phyloP scores from a whole-genome alignment of 306 rosid genomes.

The Pachyrhizus erosus region DNA sequence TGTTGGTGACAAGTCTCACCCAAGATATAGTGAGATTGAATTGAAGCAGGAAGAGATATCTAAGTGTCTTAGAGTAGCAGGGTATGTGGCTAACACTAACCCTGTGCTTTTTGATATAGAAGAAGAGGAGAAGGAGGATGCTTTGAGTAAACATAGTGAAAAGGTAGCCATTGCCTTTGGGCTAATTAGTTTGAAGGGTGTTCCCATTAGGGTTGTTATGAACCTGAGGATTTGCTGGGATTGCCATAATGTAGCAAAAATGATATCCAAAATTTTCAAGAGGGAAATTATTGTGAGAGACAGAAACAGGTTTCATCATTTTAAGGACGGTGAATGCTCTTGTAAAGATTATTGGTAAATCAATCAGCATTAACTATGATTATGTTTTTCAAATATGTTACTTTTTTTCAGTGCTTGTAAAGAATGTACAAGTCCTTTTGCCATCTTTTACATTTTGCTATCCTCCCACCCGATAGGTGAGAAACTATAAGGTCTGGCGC shows the following conservation, averaged over 20 bases:
- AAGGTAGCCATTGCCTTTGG: slow-evolving; percentile 67
- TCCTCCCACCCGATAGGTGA: not conserved
- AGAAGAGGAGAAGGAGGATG: slow-evolving; percentile 69
- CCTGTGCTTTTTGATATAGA: slow-evolving; percentile 67
- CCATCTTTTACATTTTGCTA: not conserved
- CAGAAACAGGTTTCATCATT: slow-evolving; percentile 60
- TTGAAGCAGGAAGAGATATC: slow-evolving; percentile 60
- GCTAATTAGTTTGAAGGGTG: slow-evolving; percentile 47
- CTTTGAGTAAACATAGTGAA: slow-evolving; percentile 55
- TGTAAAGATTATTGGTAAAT: slow-evolving; percentile 57
- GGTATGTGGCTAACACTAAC: slow-evolving; percentile 59
- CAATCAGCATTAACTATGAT: not conserved
- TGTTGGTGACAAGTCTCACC: slow-evolving; percentile 65
- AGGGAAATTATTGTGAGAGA: slow-evolving; percentile 60
- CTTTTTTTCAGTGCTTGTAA: not conserved
- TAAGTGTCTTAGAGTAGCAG: slow-evolving; percentile 48
- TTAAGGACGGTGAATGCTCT: slow-evolving; percentile 47
- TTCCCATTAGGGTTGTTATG: slow-evolving; percentile 41
- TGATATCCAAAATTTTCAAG: slow-evolving; percentile 52
- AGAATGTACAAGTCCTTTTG: not conserved
- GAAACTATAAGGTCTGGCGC: no score
- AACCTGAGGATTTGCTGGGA: slow-evolving; percentile 42
- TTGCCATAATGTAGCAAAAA: slow-evolving; percentile 60
- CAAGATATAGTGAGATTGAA: slow-evolving; percentile 57
- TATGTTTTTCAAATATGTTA: not conserved